Conservation (phyloP, 2,329 filamentous ascomycete species). For the Herpotrichia juniperi region DNA sequence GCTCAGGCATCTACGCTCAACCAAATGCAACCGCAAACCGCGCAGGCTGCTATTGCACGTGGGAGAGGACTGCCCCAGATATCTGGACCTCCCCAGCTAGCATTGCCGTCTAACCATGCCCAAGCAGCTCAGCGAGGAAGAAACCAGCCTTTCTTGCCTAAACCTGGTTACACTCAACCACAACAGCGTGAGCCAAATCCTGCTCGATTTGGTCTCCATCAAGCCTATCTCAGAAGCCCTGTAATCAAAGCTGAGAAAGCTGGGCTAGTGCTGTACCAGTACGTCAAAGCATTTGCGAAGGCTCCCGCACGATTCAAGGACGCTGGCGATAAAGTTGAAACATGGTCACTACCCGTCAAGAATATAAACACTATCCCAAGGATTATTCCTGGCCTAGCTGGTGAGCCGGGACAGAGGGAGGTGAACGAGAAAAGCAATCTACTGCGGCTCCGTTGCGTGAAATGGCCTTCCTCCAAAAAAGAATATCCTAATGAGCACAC, state of each 20-base stretch:
- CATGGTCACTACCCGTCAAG: conserved; percentile 56
- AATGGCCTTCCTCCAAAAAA: conserved; percentile 35
- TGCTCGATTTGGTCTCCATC: conserved; percentile 60
- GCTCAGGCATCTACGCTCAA: neutral
- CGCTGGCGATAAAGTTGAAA: conserved; percentile 46
- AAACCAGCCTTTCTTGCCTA: conserved; percentile 42
- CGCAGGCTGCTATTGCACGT: conserved; percentile 1
- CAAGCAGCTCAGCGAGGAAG: neutral
- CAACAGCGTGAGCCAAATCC: conserved; percentile 54
- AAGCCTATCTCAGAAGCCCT: conserved; percentile 63
- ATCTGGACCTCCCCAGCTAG: neutral
- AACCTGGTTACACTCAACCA: conserved; percentile 33
- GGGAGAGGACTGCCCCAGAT: conserved; percentile 5
- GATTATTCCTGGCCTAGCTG: conserved; percentile 28
- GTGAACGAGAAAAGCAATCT: conserved; percentile 62
- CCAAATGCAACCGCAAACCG: conserved; percentile 9
- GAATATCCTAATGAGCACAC: conserved; percentile 49
- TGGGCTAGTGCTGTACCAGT: conserved; percentile 58
- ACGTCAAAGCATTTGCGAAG: conserved; percentile 59
- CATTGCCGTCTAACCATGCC: neutral
- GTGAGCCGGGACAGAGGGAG: conserved; percentile 34
- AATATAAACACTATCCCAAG: conserved; percentile 46
- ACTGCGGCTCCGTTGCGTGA: conserved; percentile 73
- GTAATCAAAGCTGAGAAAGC: conserved; percentile 42
- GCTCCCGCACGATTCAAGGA: conserved; percentile 50